Percentiles rank a stretch among this genome's conserved stretches.
Evolutionary conservation across 1,284 basidiomycete species (phyloP).

Genomic region (Ceratobasidium sp.): DNA sequence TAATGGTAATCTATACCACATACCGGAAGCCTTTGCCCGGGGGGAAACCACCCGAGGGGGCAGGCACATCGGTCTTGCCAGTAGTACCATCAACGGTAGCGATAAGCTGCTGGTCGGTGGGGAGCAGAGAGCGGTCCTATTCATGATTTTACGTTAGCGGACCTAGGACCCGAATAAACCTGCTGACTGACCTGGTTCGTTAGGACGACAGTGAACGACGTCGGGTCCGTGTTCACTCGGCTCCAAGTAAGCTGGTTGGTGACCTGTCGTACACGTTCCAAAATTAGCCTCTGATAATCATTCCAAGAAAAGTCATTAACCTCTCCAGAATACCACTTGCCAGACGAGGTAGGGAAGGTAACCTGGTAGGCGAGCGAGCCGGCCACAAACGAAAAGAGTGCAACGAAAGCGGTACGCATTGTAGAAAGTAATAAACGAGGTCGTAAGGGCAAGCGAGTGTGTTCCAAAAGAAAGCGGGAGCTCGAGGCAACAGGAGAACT

Average conservation of each 20-base stretch:
- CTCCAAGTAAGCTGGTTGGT: constrained; percentile 43
- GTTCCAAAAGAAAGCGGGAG: constrained; percentile 10
- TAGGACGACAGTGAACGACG: constrained; percentile 39
- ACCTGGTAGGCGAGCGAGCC: constrained; percentile 44
- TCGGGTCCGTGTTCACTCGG: constrained; percentile 40
- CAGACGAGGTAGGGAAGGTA: constrained; percentile 20
- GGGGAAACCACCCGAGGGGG: constrained; percentile 47
- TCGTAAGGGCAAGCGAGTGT: constrained; percentile 6
- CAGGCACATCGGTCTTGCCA: constrained; percentile 22
- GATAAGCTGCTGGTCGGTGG: constrained; percentile 43
- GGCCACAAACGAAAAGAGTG: constrained; percentile 44
- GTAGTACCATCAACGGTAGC: constrained; percentile 21
- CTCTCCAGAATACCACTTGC: constrained; percentile 33
- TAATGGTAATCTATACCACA: not conserved
- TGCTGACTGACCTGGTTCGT: constrained; percentile 35
- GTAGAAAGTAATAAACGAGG: not conserved
- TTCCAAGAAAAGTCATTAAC: constrained; percentile 7
- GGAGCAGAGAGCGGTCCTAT: constrained; percentile 30
- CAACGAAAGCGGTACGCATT: constrained; percentile 44
- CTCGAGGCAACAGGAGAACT: not conserved
- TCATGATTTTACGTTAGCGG: not conserved
- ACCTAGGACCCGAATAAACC: not conserved
- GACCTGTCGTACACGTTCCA: constrained; percentile 18
- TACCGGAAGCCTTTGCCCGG: constrained; percentile 43
- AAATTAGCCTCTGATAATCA: not conserved